Percentiles rank a stretch among this genome's conserved stretches.
Evolutionary conservation across 1,284 basidiomycete species (phyloP).

Genomic region (Hymenochaete sp.): DNA sequence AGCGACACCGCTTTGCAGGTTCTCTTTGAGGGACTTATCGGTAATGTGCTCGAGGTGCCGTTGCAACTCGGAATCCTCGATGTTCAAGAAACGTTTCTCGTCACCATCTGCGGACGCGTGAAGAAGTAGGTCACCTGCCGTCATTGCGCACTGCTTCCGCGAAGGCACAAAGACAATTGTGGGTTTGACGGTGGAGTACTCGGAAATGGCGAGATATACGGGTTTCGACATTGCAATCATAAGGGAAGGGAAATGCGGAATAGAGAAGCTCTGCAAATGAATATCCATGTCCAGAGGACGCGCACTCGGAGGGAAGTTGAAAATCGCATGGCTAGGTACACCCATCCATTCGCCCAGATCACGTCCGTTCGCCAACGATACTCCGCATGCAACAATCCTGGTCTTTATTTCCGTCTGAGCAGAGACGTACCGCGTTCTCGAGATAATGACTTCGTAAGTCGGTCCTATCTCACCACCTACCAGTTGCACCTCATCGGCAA

Average conservation of each 20-base stretch:
- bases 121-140: slow-evolving; percentile 84
- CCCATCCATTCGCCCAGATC: slow-evolving; percentile 99
- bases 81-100: slow-evolving; percentile 82
- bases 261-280: slow-evolving; percentile 90
- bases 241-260: slow-evolving; percentile 94
- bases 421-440: slow-evolving; percentile 89
- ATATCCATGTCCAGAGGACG: slow-evolving; percentile 96
- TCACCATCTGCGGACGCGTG: slow-evolving; percentile 89
- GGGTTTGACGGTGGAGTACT: slow-evolving; percentile 81
- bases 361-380: slow-evolving; percentile 92
- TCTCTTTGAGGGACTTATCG: slow-evolving; percentile 75
- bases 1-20: slow-evolving; percentile 84
- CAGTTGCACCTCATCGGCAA: slow-evolving; percentile 93
- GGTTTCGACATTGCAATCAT: slow-evolving; percentile 99
- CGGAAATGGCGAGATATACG: slow-evolving; percentile 87
- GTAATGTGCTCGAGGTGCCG: slow-evolving; percentile 83
- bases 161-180: slow-evolving; percentile 93
- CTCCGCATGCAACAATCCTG: slow-evolving; percentile 87
- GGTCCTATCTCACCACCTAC: slow-evolving; percentile 90
- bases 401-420: slow-evolving; percentile 91
- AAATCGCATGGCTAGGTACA: slow-evolving; percentile 84
- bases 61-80: slow-evolving; percentile 75
- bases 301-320: slow-evolving; percentile 96
- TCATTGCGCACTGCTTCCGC: slow-evolving; percentile 86
- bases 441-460: slow-evolving; percentile 93